These are phyloP conservation scores for Entomortierella chlamydospora DNA, from an alignment of 192 early-diverging fungal species.

Conservation along the genomic window DNA sequence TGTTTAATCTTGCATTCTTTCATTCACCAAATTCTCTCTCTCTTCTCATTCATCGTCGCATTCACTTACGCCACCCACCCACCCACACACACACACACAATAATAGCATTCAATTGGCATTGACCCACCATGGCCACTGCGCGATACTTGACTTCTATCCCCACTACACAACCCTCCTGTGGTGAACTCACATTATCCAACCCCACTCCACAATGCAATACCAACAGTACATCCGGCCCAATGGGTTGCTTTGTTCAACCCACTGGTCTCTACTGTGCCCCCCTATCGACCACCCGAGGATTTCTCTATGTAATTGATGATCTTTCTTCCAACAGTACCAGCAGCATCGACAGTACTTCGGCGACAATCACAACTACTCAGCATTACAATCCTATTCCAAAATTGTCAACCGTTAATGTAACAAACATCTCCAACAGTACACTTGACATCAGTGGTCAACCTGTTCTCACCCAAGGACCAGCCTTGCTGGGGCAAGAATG, in stretches of 20 bases:
- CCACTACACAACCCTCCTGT: slow-evolving; percentile 37
- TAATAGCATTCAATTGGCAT: not conserved
- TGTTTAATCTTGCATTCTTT: too few relatives aligned
- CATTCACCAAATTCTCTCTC: not conserved
- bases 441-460: slow-evolving; percentile 18
- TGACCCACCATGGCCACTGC: not conserved
- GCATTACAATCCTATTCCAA: not conserved
- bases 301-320: slow-evolving; percentile 38
- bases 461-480: slow-evolving; percentile 6
- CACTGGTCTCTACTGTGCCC: slow-evolving; percentile 32
- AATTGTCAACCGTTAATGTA: not conserved
- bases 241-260: slow-evolving; percentile 38
- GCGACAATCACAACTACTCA: too few relatives aligned
- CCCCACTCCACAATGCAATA: slow-evolving; percentile 17
- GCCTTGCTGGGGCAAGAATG: slow-evolving; percentile 22
- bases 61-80: not conserved
- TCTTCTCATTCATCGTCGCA: slow-evolving; percentile 3
- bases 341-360: not conserved
- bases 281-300: slow-evolving; percentile 37
- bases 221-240: not conserved
- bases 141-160: slow-evolving; percentile 19
- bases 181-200: slow-evolving; percentile 5
- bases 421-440: not conserved
- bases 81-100: not conserved
- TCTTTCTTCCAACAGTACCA: not conserved